Evolutionary conservation across 106 monocot species (phyloP).

Genomic region (Dendrobium chrysotoxum): DNA sequence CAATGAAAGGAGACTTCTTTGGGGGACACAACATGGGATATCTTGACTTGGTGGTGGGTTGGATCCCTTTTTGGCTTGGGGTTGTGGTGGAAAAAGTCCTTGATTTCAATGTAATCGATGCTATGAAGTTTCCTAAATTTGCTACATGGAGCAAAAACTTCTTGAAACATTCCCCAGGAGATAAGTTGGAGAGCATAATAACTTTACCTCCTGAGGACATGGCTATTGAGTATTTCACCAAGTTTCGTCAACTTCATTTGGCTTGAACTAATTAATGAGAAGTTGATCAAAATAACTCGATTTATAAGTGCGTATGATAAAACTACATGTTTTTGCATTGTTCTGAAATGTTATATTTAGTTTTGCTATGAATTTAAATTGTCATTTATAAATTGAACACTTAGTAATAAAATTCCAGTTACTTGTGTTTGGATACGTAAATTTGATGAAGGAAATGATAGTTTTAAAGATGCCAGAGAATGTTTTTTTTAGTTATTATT

Average conservation of each 20-base stretch:
- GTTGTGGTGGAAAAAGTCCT: slow-evolving; percentile 10
- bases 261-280: slow-evolving; percentile 11
- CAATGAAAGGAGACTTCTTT: slow-evolving; percentile 16
- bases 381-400: too few relatives aligned
- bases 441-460: too few relatives aligned
- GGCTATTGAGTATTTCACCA: slow-evolving; percentile 10
- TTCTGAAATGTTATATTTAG: too few relatives aligned
- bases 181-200: slow-evolving; percentile 9
- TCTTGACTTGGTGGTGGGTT: slow-evolving; percentile 21
- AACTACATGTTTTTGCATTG: too few relatives aligned
- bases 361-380: too few relatives aligned
- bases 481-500: too few relatives aligned
- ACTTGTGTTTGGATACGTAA: too few relatives aligned
- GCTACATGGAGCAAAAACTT: slow-evolving; percentile 16
- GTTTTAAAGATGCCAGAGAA: too few relatives aligned
- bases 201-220: slow-evolving; percentile 19
- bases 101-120: not conserved
- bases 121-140: slow-evolving; percentile 9
- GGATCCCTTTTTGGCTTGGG: slow-evolving; percentile 15
- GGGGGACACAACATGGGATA: slow-evolving; percentile 29
- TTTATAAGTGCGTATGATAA: too few relatives aligned
- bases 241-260: slow-evolving; percentile 4
- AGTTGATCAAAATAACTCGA: too few relatives aligned
- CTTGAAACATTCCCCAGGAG: not conserved
- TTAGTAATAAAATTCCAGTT: too few relatives aligned